phyloP scores from a whole-genome alignment of 2,329 filamentous ascomycete genomes.

The Ophiocordyceps camponoti-floridani region DNA sequence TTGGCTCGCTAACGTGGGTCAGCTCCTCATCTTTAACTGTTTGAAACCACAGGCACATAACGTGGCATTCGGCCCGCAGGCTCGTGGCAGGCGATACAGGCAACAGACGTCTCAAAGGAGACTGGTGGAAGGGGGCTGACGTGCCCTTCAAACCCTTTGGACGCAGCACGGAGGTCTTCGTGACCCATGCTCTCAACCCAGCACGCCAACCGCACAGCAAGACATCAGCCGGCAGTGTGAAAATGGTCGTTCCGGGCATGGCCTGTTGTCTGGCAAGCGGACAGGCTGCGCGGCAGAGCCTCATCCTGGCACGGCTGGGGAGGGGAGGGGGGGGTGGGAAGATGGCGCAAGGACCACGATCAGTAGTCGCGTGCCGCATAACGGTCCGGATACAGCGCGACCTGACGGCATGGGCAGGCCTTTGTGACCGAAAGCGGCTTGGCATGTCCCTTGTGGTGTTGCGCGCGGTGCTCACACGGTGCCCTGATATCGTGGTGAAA shows the following conservation, averaged over 20 bases:
- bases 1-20: no score
- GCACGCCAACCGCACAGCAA: conserved; percentile 1
- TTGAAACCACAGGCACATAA: no score
- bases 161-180: neutral
- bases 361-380: conserved; percentile 2
- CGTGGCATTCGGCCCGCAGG: no score
- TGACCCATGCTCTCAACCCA: conserved; percentile 1
- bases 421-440: conserved; percentile 7
- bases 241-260: neutral
- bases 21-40: no score
- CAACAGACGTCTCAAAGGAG: neutral
- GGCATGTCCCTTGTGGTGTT: conserved; percentile 4
- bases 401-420: conserved; percentile 1
- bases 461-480: conserved; percentile 8
- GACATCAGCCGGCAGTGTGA: neutral
- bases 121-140: neutral
- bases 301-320: conserved; percentile 3
- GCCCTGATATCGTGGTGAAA: conserved; percentile 3
- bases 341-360: neutral
- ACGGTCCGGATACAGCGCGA: conserved; percentile 4
- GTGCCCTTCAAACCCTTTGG: neutral
- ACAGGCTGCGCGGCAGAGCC: conserved; percentile 3
- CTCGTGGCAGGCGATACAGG: no score
- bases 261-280: conserved; percentile 4
- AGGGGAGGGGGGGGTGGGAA: neutral